Conservation (phyloP, 352 stramenopile genomes). For the Phytophthora parvispora region DNA sequence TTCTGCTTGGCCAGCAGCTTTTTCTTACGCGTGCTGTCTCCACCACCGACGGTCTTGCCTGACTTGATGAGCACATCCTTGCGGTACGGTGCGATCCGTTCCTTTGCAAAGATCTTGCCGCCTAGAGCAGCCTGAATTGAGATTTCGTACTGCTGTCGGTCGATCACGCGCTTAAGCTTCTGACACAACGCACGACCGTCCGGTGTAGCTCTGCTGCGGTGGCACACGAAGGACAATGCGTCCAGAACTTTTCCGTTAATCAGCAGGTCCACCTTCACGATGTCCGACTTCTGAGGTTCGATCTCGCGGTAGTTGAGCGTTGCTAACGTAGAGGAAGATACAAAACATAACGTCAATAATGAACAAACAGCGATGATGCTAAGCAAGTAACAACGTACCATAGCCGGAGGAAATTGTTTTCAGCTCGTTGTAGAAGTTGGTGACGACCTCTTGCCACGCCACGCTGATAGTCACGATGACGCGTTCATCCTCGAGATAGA, state of each 20-base stretch:
- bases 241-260: slow-evolving; percentile 97
- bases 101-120: slow-evolving; percentile 97
- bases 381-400: slow-evolving; percentile 47
- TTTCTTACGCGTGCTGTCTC: slow-evolving; percentile 98
- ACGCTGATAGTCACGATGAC: slow-evolving; percentile 96
- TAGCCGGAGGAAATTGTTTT: slow-evolving; percentile 98
- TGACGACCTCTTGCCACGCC: slow-evolving; percentile 99
- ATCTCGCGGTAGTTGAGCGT: slow-evolving; percentile 96
- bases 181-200: slow-evolving; percentile 93
- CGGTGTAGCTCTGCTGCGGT: slow-evolving; percentile 84
- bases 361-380: neutral
- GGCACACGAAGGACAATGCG: slow-evolving; percentile 98
- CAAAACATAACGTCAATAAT: neutral
- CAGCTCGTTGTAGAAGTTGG: slow-evolving; percentile 99
- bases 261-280: slow-evolving; percentile 96
- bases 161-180: slow-evolving; percentile 97
- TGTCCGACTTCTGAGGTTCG: slow-evolving; percentile 92
- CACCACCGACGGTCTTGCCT: slow-evolving; percentile 97
- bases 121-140: slow-evolving; percentile 98
- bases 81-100: slow-evolving; percentile 97
- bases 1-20: slow-evolving; percentile 99
- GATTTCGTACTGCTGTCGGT: slow-evolving; percentile 99
- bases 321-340: slow-evolving; percentile 43
- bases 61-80: slow-evolving; percentile 98
- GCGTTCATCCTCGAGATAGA: slow-evolving; percentile 96